These are phyloP conservation scores for Cystofilobasidium bisporidii DNA, from an alignment of 768 basidiomycete species.

Conservation along the genomic window DNA sequence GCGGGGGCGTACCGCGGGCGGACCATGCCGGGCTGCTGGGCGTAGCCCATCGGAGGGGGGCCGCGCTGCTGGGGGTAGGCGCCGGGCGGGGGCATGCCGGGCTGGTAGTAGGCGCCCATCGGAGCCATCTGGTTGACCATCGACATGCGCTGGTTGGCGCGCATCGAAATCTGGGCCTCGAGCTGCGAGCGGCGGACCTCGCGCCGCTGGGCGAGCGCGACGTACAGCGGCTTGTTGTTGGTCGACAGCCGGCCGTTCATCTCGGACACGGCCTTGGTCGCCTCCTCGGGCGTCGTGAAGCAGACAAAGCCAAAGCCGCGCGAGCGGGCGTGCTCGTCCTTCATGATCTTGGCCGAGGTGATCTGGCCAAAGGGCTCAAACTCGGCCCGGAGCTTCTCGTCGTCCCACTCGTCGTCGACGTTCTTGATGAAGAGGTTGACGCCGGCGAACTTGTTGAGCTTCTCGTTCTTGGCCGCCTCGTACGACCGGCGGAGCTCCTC, in stretches of 20 bases:
- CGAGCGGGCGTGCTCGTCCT: conserved; percentile 83
- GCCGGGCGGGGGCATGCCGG: conserved; percentile 32
- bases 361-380: conserved; percentile 95
- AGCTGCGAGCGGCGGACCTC: conserved; percentile 97
- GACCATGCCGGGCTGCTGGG: conserved; percentile 26
- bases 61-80: conserved; percentile 27
- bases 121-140: conserved; percentile 30
- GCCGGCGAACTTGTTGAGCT: conserved; percentile 93
- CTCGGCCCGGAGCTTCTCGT: conserved; percentile 90
- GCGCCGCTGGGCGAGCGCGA: conserved; percentile 94
- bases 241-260: conserved; percentile 69
- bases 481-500: conserved; percentile 88
- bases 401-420: conserved; percentile 78
- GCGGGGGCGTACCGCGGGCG: conserved; percentile 27
- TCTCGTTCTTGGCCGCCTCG: conserved; percentile 94
- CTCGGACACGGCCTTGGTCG: conserved; percentile 97
- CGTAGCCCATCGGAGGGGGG: conserved; percentile 19
- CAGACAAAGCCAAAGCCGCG: conserved; percentile 99
- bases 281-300: conserved; percentile 95
- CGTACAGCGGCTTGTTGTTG: conserved; percentile 77
- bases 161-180: conserved; percentile 96
- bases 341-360: conserved; percentile 99
- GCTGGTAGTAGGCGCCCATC: conserved; percentile 36
- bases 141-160: conserved; percentile 72
- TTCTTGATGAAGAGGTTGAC: conserved; percentile 99